Base-by-base conservation (phyloP, 2,329 filamentous ascomycete species). In the Neofusicoccum cordaticola region DNA sequence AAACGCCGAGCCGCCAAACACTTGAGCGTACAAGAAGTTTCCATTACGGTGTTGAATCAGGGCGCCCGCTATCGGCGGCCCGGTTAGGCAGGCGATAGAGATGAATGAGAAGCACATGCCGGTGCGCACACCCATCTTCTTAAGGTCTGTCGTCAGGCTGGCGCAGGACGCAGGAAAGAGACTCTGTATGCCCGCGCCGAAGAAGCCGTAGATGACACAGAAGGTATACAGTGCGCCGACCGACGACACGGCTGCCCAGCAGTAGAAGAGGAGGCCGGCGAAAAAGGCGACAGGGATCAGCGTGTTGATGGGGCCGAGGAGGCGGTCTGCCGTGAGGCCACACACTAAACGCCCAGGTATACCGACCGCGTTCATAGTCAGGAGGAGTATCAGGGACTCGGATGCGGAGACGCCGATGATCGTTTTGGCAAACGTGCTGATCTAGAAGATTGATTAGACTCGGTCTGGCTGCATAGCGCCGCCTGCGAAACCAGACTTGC, bases 351-450 rank as follows among this genome's bases (percentile, higher is more conserved):
- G 79, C 0, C 84, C 84, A 12, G 82, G 75, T 7, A 84, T 74
- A 0, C 82, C 82, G 0, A 80, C 78, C 1, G 79, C 82, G 70
- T 85, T 85, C 58, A 85, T 77, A 50, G 85, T 81, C 1, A 83
- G 74, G 3, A 85, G 72, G 27, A 85, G 73, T 15, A 77, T 78
- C 60, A 84, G 80, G 3, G 82, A 81, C n/a, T 82, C 76, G 13
- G 75, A 73, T 17, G 80, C 76, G 31, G 58, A 62, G 65, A 87
- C 73, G 0, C 80, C 78, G 2, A 78, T 22, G 45, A 69, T 65
- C 37, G 71, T 70, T 12, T 50, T 34, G 35, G 51, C 31, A 45
- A 63, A 66, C 2, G 60, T 48, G n/a, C 42, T 53, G 41, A 56
- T 35, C 44, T 47, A 3, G 17, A 17, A 12, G 17, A 9, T 15